Evolutionary conservation across 2,329 filamentous ascomycete species (phyloP).

Genomic region (Hymenoscyphus repandus): DNA sequence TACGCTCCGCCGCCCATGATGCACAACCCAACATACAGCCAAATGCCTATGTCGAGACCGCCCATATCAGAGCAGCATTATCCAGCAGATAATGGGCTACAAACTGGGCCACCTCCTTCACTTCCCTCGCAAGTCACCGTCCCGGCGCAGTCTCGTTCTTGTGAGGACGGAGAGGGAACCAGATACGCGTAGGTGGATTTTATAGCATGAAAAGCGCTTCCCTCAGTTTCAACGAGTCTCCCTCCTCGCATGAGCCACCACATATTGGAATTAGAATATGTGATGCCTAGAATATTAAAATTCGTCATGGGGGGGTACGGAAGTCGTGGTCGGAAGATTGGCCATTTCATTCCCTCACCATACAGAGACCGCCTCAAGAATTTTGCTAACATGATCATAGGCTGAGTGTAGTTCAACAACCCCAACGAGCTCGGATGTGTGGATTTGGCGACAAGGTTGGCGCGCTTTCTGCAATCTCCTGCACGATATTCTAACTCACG

Average conservation of each 20-base stretch:
- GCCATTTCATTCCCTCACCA: not conserved
- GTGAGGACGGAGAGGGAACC: conserved; percentile 15
- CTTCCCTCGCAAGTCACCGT: conserved; percentile 17
- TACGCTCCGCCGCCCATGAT: conserved; percentile 6
- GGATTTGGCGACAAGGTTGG: conserved; percentile 96
- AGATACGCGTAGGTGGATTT: conserved; percentile 27
- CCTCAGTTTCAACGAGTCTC: no score
- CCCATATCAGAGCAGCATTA: conserved; percentile 15
- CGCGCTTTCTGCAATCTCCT: not conserved
- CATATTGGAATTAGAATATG: no score
- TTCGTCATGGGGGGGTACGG: no score
- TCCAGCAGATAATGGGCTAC: not conserved
- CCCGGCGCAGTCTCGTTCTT: conserved; percentile 15
- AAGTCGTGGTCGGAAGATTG: not conserved
- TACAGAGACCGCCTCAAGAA: not conserved
- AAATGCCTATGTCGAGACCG: conserved; percentile 17
- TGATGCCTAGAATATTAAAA: no score
- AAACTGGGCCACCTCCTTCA: conserved; percentile 10
- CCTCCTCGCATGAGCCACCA: no score
- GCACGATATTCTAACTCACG: not conserved
- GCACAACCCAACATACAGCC: conserved; percentile 11
- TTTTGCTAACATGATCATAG: conserved; percentile 39
- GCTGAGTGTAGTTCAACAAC: conserved; percentile 82
- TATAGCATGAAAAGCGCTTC: not conserved
- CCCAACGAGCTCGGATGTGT: conserved; percentile 92